phyloP scores from a whole-genome alignment of 345 rosid genomes.

The Orychophragmus violaceus region DNA sequence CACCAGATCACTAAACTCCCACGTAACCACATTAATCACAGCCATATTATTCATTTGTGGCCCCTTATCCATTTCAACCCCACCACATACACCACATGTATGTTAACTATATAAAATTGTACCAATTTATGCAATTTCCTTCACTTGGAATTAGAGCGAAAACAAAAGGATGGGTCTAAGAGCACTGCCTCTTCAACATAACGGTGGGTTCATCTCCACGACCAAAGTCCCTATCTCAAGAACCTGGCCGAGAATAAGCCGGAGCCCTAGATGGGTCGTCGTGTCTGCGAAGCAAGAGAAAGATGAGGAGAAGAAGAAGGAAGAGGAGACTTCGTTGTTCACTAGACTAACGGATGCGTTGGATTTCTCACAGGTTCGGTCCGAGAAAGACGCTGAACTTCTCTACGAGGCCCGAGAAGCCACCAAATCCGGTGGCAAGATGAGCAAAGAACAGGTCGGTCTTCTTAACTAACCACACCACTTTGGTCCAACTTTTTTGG shows the following conservation, averaged over 20 bases:
- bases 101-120: background rate
- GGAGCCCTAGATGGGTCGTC: constrained; percentile 29
- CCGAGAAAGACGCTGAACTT: constrained; percentile 67
- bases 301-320: constrained; percentile 29
- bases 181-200: constrained; percentile 29
- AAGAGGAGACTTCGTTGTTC: constrained; percentile 57
- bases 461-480: background rate
- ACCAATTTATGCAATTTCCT: background rate
- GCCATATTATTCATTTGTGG: constrained; percentile 20
- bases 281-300: constrained; percentile 30
- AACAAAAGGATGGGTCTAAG: constrained; percentile 23
- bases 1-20: constrained; percentile 24
- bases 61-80: background rate
- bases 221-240: constrained; percentile 13
- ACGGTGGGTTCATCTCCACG: constrained; percentile 15
- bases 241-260: constrained; percentile 12
- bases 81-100: constrained; percentile 10
- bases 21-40: constrained; percentile 26
- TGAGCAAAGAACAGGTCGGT: constrained; percentile 66
- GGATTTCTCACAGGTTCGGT: constrained; percentile 76
- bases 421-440: constrained; percentile 60
- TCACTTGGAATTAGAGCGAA: background rate
- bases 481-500: background rate
- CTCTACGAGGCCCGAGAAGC: constrained; percentile 64
- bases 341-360: constrained; percentile 67